Conservation (phyloP, 164 flowering plant genomes). For the Vitis rupestris region DNA sequence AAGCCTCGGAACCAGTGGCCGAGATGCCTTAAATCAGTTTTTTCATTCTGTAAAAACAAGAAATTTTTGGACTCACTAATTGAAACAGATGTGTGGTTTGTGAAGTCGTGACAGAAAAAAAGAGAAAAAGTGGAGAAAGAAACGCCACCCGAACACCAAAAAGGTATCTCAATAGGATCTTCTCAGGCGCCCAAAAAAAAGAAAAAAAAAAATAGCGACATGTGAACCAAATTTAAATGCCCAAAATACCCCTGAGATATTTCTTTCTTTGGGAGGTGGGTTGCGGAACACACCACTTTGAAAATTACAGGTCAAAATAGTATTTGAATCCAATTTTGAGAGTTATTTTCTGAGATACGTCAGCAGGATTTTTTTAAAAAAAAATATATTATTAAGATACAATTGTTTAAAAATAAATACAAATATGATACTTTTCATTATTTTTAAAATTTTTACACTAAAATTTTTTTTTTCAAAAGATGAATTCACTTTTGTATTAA, state of each 20-base stretch:
- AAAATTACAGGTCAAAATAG: not conserved
- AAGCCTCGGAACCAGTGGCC: too few species aligned
- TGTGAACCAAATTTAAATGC: not conserved
- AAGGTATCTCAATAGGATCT: slow-evolving; percentile 6
- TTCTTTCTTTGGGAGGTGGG: not conserved
- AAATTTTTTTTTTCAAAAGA: too few species aligned
- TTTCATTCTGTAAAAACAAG: not conserved
- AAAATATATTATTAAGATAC: too few species aligned
- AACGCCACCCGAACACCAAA: not conserved
- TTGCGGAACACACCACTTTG: not conserved
- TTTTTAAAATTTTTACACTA: too few species aligned
- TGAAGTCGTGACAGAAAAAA: not conserved
- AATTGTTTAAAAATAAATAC: too few species aligned
- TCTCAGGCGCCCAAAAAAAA: not conserved
- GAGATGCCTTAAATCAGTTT: too few species aligned
- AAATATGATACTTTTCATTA: too few species aligned
- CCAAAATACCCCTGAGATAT: slow-evolving; percentile 6
- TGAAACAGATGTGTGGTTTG: not conserved
- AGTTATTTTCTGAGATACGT: too few species aligned
- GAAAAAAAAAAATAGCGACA: not conserved
- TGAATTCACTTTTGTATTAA: too few species aligned
- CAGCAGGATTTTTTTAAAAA: too few species aligned
- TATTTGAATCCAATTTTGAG: too few species aligned
- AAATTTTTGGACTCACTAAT: not conserved
- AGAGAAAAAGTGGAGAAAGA: not conserved